Conservation (phyloP, 306 rosid genomes). For the Trifolium repens region DNA sequence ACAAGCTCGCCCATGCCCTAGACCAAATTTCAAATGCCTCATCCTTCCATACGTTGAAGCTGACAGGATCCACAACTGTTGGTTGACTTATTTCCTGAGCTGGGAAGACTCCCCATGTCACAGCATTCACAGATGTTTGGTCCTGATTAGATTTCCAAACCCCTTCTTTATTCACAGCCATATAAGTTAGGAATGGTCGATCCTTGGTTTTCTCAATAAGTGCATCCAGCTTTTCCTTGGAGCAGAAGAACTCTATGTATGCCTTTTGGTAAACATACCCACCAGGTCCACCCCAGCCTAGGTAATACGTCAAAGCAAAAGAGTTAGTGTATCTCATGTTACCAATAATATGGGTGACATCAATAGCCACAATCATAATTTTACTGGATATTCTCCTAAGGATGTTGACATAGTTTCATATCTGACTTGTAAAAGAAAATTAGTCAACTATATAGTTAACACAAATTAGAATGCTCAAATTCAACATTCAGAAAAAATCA, state of each 20-base stretch:
- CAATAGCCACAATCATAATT: slow-evolving; percentile 30
- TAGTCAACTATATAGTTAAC: neutral
- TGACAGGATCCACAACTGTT: slow-evolving; percentile 88
- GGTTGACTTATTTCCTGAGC: slow-evolving; percentile 96
- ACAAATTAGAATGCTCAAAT: slow-evolving; percentile 16
- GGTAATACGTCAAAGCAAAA: slow-evolving; percentile 30
- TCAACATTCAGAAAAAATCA: slow-evolving; percentile 10
- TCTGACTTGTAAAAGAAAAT: slow-evolving; percentile 21
- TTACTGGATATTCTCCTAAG: slow-evolving; percentile 27
- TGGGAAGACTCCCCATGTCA: slow-evolving; percentile 98
- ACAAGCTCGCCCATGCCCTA: slow-evolving; percentile 84
- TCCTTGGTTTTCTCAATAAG: slow-evolving; percentile 73
- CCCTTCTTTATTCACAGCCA: slow-evolving; percentile 88
- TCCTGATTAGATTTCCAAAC: slow-evolving; percentile 70
- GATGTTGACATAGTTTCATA: neutral
- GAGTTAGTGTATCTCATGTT: slow-evolving; percentile 25
- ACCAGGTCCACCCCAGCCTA: slow-evolving; percentile 98
- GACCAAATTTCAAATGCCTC: slow-evolving; percentile 97
- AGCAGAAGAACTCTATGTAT: slow-evolving; percentile 94
- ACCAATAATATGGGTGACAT: slow-evolving; percentile 17
- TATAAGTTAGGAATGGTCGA: slow-evolving; percentile 70
- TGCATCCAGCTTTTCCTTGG: slow-evolving; percentile 72
- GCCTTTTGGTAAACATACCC: slow-evolving; percentile 98
- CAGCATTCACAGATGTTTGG: slow-evolving; percentile 83
- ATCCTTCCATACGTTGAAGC: slow-evolving; percentile 90